These are phyloP conservation scores for Rhodamnia rubescens DNA, from an alignment of 345 rosid species.

Conservation along the genomic window DNA sequence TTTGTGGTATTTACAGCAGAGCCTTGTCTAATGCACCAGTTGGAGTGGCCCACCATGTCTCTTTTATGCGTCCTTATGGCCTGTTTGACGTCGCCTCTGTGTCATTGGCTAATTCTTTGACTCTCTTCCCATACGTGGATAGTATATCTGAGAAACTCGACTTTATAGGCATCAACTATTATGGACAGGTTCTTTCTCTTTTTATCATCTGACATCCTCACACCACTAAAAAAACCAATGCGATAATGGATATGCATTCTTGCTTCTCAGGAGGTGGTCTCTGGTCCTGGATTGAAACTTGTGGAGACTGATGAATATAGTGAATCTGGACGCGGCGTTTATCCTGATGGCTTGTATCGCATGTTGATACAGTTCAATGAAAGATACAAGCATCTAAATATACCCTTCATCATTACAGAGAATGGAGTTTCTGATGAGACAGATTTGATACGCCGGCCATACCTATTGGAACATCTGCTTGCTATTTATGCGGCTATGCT, in stretches of 20 bases:
- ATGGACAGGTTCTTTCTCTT: slow-evolving; percentile 62
- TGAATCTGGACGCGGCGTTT: slow-evolving; percentile 95
- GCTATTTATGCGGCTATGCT: slow-evolving; percentile 83
- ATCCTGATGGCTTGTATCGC: slow-evolving; percentile 87
- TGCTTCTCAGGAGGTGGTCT: slow-evolving; percentile 62
- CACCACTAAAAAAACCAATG: not conserved
- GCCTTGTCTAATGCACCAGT: slow-evolving; percentile 21
- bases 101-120: slow-evolving; percentile 60
- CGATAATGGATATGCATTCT: not conserved
- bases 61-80: slow-evolving; percentile 86
- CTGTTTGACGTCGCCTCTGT: slow-evolving; percentile 82
- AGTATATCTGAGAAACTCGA: slow-evolving; percentile 59
- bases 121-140: slow-evolving; percentile 71
- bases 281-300: slow-evolving; percentile 71
- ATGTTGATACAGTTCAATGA: slow-evolving; percentile 68
- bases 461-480: slow-evolving; percentile 78
- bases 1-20: not conserved
- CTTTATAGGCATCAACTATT: slow-evolving; percentile 90
- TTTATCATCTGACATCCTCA: not conserved
- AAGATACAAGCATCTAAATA: slow-evolving; percentile 64
- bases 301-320: slow-evolving; percentile 94
- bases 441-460: slow-evolving; percentile 80
- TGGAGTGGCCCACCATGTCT: slow-evolving; percentile 90
- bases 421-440: slow-evolving; percentile 87
- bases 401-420: slow-evolving; percentile 80